Conservation (phyloP, 2,329 filamentous ascomycete species). For the Gnomoniopsis smithogilvyi region DNA sequence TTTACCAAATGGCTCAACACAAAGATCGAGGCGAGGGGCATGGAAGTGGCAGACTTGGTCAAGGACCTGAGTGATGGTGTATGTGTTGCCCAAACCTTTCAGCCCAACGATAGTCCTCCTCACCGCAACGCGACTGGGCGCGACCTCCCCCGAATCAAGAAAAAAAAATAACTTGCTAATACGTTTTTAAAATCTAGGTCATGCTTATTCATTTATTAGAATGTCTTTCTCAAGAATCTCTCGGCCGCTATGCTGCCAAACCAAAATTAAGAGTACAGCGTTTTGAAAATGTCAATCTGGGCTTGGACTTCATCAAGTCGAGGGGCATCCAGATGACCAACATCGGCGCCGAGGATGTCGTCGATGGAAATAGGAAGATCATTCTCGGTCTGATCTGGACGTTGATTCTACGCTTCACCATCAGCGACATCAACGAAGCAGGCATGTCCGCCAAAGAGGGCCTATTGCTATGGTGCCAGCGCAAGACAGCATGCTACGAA, state of each 20-base stretch:
- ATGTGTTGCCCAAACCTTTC: conserved; percentile 42
- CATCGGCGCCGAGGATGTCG: conserved; percentile 96
- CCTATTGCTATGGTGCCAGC: conserved; percentile 91
- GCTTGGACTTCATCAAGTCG: conserved; percentile 81
- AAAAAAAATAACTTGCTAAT: conserved; percentile 1
- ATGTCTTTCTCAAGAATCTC: conserved; percentile 88
- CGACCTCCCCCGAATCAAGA: no score
- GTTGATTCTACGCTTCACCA: conserved; percentile 94
- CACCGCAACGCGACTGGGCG: no score
- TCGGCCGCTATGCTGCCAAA: conserved; percentile 94
- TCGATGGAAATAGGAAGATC: conserved; percentile 97
- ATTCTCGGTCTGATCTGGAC: conserved; percentile 98
- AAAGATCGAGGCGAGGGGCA: conserved; percentile 75
- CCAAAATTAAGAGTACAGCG: conserved; percentile 94
- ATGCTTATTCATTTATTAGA: conserved; percentile 96
- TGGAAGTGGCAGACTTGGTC: conserved; percentile 85
- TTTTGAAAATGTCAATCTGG: conserved; percentile 97
- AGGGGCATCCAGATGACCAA: conserved; percentile 96
- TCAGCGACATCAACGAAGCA: conserved; percentile 97
- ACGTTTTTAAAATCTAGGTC: conserved; percentile 52
- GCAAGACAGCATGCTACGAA: conserved; percentile 97
- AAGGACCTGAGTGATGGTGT: conserved; percentile 91
- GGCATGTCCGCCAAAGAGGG: conserved; percentile 98
- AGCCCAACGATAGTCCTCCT: no score
- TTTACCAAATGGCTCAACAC: conserved; percentile 99